Percentiles rank a stretch among this genome's conserved stretches.
Conservation (phyloP, 139 green algal species). For the Nannochloris sp. region DNA sequence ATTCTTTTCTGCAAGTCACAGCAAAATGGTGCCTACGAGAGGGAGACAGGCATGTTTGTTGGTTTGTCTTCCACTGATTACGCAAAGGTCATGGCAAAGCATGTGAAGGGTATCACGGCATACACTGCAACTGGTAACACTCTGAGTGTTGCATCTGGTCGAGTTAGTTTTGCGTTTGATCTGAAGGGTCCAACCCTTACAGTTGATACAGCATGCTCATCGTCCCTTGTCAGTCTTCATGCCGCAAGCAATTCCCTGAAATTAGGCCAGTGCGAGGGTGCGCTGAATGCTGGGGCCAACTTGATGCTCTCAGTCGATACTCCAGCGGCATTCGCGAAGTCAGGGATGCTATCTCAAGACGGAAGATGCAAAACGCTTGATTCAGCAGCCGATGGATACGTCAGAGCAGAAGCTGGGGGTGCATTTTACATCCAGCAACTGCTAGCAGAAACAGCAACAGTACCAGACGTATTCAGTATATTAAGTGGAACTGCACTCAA, state of each 20-base stretch:
- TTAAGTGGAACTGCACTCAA: slow-evolving; percentile 38
- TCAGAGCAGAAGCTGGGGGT: slow-evolving; percentile 36
- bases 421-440: slow-evolving; percentile 20
- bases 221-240: slow-evolving; percentile 49
- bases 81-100: slow-evolving; percentile 19
- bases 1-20: slow-evolving; percentile 14
- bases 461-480: neutral
- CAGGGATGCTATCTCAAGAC: slow-evolving; percentile 44
- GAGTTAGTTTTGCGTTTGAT: slow-evolving; percentile 70
- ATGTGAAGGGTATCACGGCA: slow-evolving; percentile 11
- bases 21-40: neutral
- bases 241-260: slow-evolving; percentile 18
- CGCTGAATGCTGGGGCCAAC: slow-evolving; percentile 29
- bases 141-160: slow-evolving; percentile 62
- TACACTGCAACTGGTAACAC: slow-evolving; percentile 32
- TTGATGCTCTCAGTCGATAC: slow-evolving; percentile 32
- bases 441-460: neutral
- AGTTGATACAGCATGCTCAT: slow-evolving; percentile 78
- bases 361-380: slow-evolving; percentile 45
- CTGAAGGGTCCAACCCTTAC: slow-evolving; percentile 53
- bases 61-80: slow-evolving; percentile 37
- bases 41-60: slow-evolving; percentile 50
- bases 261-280: slow-evolving; percentile 5
- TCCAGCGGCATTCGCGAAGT: slow-evolving; percentile 32
- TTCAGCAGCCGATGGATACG: slow-evolving; percentile 38